These are phyloP conservation scores for Talaromyces albobiverticillius DNA, from an alignment of 2,329 filamentous ascomycete species.

Conservation along the genomic window DNA sequence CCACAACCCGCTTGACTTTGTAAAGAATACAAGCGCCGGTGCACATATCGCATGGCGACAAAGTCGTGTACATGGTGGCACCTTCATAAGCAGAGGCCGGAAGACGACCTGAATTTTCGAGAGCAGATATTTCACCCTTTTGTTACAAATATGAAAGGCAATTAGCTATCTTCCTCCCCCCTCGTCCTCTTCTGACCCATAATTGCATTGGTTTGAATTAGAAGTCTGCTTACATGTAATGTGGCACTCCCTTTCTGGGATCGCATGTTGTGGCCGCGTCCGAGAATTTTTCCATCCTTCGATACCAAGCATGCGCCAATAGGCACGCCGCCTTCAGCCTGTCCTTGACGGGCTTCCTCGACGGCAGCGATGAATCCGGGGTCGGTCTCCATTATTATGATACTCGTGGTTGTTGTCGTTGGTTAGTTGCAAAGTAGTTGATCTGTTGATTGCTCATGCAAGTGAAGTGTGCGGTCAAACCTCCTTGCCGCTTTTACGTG, in stretches of 20 bases:
- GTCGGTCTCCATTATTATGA: slow-evolving; percentile 38
- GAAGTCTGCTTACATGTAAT: slow-evolving; percentile 58
- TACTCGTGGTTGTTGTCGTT: background rate
- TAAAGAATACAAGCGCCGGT: slow-evolving; percentile 75
- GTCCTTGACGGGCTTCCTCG: slow-evolving; percentile 55
- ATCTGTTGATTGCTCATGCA: too few species aligned
- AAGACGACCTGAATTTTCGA: slow-evolving; percentile 70
- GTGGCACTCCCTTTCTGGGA: slow-evolving; percentile 70
- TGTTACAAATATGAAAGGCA: background rate
- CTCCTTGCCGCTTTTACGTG: too few species aligned
- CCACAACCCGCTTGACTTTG: slow-evolving; percentile 69
- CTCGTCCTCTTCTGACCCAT: background rate
- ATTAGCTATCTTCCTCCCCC: background rate
- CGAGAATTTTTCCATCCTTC: slow-evolving; percentile 66
- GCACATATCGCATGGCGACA: slow-evolving; percentile 80
- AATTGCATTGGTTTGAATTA: too few species aligned
- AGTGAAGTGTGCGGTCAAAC: too few species aligned
- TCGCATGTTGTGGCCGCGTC: slow-evolving; percentile 71
- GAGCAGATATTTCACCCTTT: slow-evolving; percentile 72
- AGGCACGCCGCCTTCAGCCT: slow-evolving; percentile 57
- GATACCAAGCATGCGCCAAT: slow-evolving; percentile 63
- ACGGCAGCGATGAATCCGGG: slow-evolving; percentile 57
- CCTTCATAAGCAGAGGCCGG: slow-evolving; percentile 66
- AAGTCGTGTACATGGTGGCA: slow-evolving; percentile 78
- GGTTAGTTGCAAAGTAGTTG: too few species aligned